Conservation (phyloP, 306 rosid genomes). For the Dicorynia guianensis region DNA sequence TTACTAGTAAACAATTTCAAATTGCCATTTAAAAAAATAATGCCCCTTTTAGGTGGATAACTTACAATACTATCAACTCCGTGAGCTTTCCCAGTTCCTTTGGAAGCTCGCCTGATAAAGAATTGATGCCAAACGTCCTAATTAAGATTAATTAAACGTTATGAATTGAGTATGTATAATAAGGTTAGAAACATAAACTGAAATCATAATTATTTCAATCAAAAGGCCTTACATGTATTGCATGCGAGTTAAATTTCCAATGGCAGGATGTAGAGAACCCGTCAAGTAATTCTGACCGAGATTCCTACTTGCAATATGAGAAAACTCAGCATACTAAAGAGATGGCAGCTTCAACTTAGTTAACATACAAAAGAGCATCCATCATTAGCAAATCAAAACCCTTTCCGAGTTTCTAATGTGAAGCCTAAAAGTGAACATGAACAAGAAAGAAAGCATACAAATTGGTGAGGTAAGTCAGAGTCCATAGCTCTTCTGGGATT, state of each 20-base stretch:
- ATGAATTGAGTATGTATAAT: not conserved
- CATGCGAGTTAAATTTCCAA: slow-evolving; percentile 72
- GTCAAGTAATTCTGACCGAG: slow-evolving; percentile 68
- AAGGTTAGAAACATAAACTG: not conserved
- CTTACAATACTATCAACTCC: slow-evolving; percentile 56
- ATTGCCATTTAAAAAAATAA: no score
- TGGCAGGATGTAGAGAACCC: slow-evolving; percentile 67
- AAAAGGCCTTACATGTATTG: slow-evolving; percentile 65
- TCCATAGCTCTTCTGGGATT: slow-evolving; percentile 68
- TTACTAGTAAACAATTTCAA: no score
- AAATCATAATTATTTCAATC: not conserved
- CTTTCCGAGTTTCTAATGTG: not conserved
- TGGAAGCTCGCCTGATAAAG: slow-evolving; percentile 78
- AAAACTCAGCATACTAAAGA: slow-evolving; percentile 4
- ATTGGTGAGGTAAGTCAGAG: slow-evolving; percentile 51
- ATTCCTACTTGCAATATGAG: slow-evolving; percentile 50
- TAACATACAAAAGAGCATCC: not conserved
- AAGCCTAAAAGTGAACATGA: not conserved
- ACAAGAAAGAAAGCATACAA: slow-evolving; percentile 57
- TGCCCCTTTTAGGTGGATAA: slow-evolving; percentile 3
- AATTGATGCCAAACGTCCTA: slow-evolving; percentile 67
- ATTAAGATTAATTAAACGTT: slow-evolving; percentile 1
- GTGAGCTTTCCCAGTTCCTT: slow-evolving; percentile 73
- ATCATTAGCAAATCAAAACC: not conserved
- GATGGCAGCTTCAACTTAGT: not conserved